Base-by-base conservation (phyloP, 495 filamentous ascomycete species). In the Talaromyces wortmannii region DNA sequence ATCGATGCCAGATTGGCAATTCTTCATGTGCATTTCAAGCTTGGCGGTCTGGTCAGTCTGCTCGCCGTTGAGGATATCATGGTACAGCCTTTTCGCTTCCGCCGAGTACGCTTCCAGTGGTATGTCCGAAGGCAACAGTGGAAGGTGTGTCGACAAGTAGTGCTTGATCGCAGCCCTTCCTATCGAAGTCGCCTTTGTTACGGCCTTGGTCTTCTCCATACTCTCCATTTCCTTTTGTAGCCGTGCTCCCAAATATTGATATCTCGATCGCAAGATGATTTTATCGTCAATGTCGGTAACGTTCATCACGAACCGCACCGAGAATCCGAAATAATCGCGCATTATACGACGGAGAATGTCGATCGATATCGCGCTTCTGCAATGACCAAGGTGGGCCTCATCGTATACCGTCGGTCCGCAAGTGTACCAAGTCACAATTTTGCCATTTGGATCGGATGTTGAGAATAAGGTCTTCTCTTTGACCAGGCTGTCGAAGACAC, bases 371-470 rank as follows among this genome's bases (percentile, higher is more conserved):
- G 96, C 96, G 73, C 95, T 97, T 53, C 91, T 76, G 12, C 89
- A 90, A 71, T 96, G 92, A 17, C 92, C 92, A 43, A 96, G 69
- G 80, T 96, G 90, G 55, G 87, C 81, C 70, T 90, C 86, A 65
- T 95, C 91, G 67, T 95, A 97, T 15, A 94, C 90, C 31, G 92
- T 97, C 47, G 92, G 92, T 1, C 92, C 90, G 73, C 90, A 95
- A 45, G 82, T 86, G 70, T 95, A 96, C 91, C 91, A 95, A 5
- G 81, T 85, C 2, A 95, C 81, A 58, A 86, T 86, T 55, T 83
- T 88, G 1, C 74, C 78, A 11, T 70, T 52, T 18, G 75, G 66
- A 64, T 85, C 77, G 18, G 40, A 43, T 43, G 40, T 11, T 11
- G 40, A 43, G 40, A 43, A 43, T 43, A 4, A 11, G 40, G n/a